A percentile compares a stretch with the other conserved stretches of the same genome.
Conservation (phyloP, 352 stramenopile genomes). For the Blastocystis sp. region DNA sequence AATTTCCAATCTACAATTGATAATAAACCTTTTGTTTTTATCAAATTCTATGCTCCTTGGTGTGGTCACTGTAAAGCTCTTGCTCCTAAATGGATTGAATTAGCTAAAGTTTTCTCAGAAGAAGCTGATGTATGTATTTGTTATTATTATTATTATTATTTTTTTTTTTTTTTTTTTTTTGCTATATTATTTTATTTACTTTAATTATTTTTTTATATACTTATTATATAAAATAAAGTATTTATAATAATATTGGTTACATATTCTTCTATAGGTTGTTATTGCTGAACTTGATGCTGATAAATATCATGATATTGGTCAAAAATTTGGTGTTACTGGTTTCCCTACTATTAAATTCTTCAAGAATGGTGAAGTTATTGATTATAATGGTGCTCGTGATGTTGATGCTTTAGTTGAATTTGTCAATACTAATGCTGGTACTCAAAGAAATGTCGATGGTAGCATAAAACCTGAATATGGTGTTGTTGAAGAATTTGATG, state of each 20-base stretch:
- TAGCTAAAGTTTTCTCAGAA: slow-evolving; percentile 27
- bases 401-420: slow-evolving; percentile 31
- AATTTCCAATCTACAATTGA: slow-evolving; percentile 4
- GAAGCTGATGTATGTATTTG: slow-evolving; percentile 4
- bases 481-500: slow-evolving; percentile 8
- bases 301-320: slow-evolving; percentile 4
- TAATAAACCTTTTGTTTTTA: slow-evolving; percentile 20
- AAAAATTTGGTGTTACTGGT: slow-evolving; percentile 1
- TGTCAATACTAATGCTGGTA: slow-evolving; percentile 23
- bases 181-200: no score
- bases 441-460: background rate
- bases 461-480: slow-evolving; percentile 7
- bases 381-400: slow-evolving; percentile 9
- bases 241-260: no score
- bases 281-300: slow-evolving; percentile 70
- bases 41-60: slow-evolving; percentile 48
- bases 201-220: no score
- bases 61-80: slow-evolving; percentile 51
- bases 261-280: no score
- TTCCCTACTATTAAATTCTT: slow-evolving; percentile 29
- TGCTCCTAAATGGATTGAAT: slow-evolving; percentile 54
- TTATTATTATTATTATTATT: no score
- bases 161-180: no score
- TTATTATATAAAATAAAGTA: no score
- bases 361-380: background rate